Percentiles rank a stretch among this genome's conserved stretches.
phyloP scores from a whole-genome alignment of 768 basidiomycete species.

The Boletales sp. region DNA sequence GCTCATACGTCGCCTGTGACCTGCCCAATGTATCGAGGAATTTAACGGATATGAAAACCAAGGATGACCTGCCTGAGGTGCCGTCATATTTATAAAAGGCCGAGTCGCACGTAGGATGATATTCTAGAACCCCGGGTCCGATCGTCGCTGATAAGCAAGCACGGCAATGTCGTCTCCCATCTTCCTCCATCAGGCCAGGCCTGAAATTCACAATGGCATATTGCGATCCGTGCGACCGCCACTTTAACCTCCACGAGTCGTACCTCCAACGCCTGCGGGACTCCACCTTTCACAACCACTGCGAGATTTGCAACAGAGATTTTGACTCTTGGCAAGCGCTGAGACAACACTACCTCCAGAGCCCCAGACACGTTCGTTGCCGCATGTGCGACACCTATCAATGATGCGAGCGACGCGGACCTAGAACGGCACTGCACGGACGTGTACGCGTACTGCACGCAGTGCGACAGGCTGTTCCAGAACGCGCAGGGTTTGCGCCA shows the following conservation, averaged over 20 bases:
- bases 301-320: conserved; percentile 43
- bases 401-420: conserved; percentile 19
- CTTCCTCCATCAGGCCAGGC: no score
- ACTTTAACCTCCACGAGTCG: conserved; percentile 1
- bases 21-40: no score
- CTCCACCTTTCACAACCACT: conserved; percentile 42
- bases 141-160: no score
- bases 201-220: not conserved
- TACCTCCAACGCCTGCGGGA: conserved; percentile 34
- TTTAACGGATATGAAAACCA: no score
- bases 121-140: no score
- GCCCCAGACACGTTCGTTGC: conserved; percentile 49
- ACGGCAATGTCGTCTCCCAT: no score
- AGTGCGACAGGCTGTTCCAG: conserved; percentile 43
- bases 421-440: conserved; percentile 41
- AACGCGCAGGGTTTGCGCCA: conserved; percentile 39
- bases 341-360: conserved; percentile 52
- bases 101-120: no score
- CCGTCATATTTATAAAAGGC: no score
- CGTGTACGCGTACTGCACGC: conserved; percentile 41
- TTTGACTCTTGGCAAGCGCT: conserved; percentile 39
- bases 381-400: conserved; percentile 46
- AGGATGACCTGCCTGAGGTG: no score
- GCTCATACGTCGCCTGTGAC: no score
- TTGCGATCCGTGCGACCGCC: not conserved